These are phyloP conservation scores for Cryphonectria carpinicola DNA, from an alignment of 2,329 filamentous ascomycete genomes.

Conservation along the genomic window DNA sequence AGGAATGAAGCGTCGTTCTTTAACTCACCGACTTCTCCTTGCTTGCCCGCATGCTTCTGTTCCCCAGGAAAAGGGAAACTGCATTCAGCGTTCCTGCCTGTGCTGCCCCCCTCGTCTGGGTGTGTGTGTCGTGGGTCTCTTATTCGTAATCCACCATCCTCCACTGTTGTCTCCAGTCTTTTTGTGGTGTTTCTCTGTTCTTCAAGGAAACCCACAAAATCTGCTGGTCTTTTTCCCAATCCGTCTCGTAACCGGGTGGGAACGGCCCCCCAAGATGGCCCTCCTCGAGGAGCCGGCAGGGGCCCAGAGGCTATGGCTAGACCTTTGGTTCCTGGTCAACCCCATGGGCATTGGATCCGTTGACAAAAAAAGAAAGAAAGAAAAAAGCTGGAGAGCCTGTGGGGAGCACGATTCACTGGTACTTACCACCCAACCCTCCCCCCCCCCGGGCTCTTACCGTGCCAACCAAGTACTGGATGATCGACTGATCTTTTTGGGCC, in stretches of 20 bases:
- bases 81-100: neutral
- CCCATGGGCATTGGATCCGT: slow-evolving; percentile 2
- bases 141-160: slow-evolving; percentile 1
- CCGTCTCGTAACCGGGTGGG: neutral
- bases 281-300: neutral
- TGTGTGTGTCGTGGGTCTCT: neutral
- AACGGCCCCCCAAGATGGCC: neutral
- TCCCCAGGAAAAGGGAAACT: neutral
- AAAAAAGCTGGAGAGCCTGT: neutral
- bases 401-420: neutral
- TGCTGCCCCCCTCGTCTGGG: neutral
- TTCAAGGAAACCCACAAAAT: neutral
- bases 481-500: neutral
- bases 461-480: neutral
- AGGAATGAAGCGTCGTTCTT: neutral
- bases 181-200: neutral
- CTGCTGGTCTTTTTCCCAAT: neutral
- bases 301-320: neutral
- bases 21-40: neutral
- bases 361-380: too few relatives aligned
- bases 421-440: neutral
- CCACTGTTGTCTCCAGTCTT: slow-evolving; percentile 8
- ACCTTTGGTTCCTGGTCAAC: neutral
- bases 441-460: too few relatives aligned
- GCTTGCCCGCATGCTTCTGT: neutral